phyloP scores from a whole-genome alignment of 1,284 basidiomycete genomes.

The Thecaphora frezii region DNA sequence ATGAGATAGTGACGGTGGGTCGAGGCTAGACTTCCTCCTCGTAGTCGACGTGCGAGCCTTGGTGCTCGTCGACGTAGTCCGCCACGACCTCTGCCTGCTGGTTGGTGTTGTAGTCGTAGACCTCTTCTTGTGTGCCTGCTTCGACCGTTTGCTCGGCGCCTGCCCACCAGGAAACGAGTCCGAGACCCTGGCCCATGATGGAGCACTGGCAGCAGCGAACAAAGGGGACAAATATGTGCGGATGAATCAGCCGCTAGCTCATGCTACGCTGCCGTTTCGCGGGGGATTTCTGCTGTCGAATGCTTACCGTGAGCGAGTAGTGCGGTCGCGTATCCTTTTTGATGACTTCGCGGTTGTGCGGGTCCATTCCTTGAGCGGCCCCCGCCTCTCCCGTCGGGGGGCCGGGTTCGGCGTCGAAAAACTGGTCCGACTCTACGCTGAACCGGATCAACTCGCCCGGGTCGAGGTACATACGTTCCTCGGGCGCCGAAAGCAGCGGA shows the following conservation, averaged over 20 bases:
- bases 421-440: constrained; percentile 82
- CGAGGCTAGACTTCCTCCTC: background rate
- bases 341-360: constrained; percentile 2
- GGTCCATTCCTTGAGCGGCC: constrained; percentile 4
- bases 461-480: constrained; percentile 83
- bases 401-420: constrained; percentile 86
- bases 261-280: background rate
- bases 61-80: background rate
- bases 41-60: background rate
- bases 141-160: constrained; percentile 41
- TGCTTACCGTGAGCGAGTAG: constrained; percentile 27
- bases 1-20: no score
- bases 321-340: constrained; percentile 27
- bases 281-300: background rate
- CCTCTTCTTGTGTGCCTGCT: background rate
- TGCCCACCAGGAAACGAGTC: constrained; percentile 66
- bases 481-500: constrained; percentile 44
- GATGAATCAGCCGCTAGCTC: no score
- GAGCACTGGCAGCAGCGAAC: constrained; percentile 62
- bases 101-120: background rate
- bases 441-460: constrained; percentile 80
- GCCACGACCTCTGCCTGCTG: background rate
- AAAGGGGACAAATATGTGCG: no score
- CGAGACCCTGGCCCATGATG: constrained; percentile 85
- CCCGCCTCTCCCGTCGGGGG: constrained; percentile 61